Evolutionary conservation across 371 early-diverging fungal species (phyloP), one percentile per base, ranked within the genome.

Genomic region (Choanephora cucurbitarum): DNA sequence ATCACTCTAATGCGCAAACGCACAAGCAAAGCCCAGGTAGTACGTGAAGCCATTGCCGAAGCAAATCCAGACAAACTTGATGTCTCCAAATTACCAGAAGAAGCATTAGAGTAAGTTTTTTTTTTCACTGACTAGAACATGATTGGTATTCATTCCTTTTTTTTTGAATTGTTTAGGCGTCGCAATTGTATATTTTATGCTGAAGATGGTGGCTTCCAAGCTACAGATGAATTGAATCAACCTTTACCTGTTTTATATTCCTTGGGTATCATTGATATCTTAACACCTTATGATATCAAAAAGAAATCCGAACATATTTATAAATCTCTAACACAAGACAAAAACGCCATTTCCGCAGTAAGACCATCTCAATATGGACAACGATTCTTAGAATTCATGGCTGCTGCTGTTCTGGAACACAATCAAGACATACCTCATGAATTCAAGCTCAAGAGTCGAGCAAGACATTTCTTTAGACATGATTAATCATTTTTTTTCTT

Each of bases 201-300:
- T 22, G 95, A 97, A 52, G 84, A 94, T 46, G 98, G 98, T 50
- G 98, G 99, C 0, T 88, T 93, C 57, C 79, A 81, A 42, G 84
- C 94, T 13, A 91, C 95, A 1, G 90, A 92, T 64, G 85, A 83
- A 47, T 41, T 68, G 44, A 84, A 94, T 62, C 66, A 74, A 37
- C 80, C 86, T 13, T 67, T 81, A 6, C 71, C 84, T 46, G 78
- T 86, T 44, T 79, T 97, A 6, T 97, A 97, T 73, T 97, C 90
- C 60, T 70, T 97, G 54, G 98, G 98, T 21, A 88, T 97, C 60
- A 98, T 98, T 55, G 99, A 98, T 67, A 97, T 97, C 43, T 80
- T 98, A 47, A 98, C 99, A n/a, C 90, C 93, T 2, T 98, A 97
- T 77, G 89, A 92, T 66, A 66, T 83, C 43, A 77, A 80, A 58